phyloP scores from a whole-genome alignment of 2,329 filamentous ascomycete species.

The Fusarium verticillioides region DNA sequence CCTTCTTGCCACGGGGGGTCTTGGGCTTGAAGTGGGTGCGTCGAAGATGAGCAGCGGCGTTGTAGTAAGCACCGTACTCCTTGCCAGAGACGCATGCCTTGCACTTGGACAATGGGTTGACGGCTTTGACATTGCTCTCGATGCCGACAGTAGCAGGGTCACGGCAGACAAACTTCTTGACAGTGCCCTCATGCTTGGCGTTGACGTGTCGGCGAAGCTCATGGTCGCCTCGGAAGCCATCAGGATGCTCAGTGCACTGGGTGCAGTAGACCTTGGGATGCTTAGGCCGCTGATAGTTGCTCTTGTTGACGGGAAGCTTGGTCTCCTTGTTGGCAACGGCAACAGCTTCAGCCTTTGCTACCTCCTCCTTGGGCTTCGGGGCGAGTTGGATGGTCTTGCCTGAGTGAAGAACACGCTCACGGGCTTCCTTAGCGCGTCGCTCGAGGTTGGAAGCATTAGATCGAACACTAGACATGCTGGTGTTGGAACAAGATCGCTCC shows the following conservation, averaged over 20 bases:
- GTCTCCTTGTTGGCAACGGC: conserved; percentile 50
- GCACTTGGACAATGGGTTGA: conserved; percentile 79
- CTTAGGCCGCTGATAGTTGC: conserved; percentile 68
- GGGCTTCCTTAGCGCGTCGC: conserved; percentile 60
- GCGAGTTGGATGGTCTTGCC: conserved; percentile 53
- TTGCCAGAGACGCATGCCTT: conserved; percentile 83
- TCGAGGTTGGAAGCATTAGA: conserved; percentile 58
- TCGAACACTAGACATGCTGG: conserved; percentile 54
- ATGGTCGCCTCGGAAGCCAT: conserved; percentile 87
- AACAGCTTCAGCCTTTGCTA: conserved; percentile 4
- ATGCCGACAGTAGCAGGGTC: conserved; percentile 60
- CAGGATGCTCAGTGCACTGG: conserved; percentile 76
- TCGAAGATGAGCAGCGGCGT: conserved; percentile 89
- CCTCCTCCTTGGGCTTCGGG: conserved; percentile 55
- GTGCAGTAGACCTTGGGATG: conserved; percentile 78
- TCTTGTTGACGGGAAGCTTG: conserved; percentile 58
- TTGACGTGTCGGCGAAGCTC: conserved; percentile 77
- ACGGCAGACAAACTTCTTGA: conserved; percentile 69
- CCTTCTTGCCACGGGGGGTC: conserved; percentile 58
- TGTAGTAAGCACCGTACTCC: conserved; percentile 91
- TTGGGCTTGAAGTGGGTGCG: conserved; percentile 86
- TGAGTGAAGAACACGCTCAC: conserved; percentile 58
- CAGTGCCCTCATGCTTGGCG: conserved; percentile 68
- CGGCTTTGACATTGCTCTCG: conserved; percentile 59
- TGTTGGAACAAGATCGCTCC: conserved; percentile 61